Percentiles rank a stretch among this genome's conserved stretches.
phyloP scores from a whole-genome alignment of 2,329 filamentous ascomycete genomes.

The Aspergillus tubingensis region DNA sequence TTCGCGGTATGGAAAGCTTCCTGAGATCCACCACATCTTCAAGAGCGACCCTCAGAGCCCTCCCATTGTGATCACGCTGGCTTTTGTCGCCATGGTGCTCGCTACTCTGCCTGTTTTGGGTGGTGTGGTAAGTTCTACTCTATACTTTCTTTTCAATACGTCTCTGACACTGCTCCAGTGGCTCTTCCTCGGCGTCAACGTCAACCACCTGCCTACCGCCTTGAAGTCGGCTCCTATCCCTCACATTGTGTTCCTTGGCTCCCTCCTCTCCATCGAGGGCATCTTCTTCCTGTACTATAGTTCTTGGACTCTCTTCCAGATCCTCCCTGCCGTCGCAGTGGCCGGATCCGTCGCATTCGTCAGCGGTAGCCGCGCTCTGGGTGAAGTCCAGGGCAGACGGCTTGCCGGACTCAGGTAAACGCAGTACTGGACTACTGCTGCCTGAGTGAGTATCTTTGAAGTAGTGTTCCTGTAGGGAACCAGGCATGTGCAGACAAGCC shows the following conservation, averaged over 20 bases:
- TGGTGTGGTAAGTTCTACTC: conserved; percentile 59
- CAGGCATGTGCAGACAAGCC: background rate
- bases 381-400: conserved; percentile 87
- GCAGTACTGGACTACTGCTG: conserved; percentile 11
- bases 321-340: conserved; percentile 69
- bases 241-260: conserved; percentile 82
- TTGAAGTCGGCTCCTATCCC: conserved; percentile 74
- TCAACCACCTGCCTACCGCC: conserved; percentile 74
- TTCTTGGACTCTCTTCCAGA: conserved; percentile 88
- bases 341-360: conserved; percentile 74
- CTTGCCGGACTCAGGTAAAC: conserved; percentile 67
- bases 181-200: conserved; percentile 78
- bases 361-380: conserved; percentile 84
- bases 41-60: conserved; percentile 76
- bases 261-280: conserved; percentile 81
- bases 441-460: background rate
- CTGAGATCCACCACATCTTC: conserved; percentile 92
- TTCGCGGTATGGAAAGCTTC: conserved; percentile 78
- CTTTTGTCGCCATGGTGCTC: conserved; percentile 73
- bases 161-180: conserved; percentile 57
- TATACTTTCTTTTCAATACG: background rate
- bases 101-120: conserved; percentile 74
- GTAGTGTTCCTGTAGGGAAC: background rate
- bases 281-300: conserved; percentile 96
- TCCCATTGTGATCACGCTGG: conserved; percentile 73